Conservation (phyloP, 805 yeast genomes). For the Yarrowia sp. region DNA sequence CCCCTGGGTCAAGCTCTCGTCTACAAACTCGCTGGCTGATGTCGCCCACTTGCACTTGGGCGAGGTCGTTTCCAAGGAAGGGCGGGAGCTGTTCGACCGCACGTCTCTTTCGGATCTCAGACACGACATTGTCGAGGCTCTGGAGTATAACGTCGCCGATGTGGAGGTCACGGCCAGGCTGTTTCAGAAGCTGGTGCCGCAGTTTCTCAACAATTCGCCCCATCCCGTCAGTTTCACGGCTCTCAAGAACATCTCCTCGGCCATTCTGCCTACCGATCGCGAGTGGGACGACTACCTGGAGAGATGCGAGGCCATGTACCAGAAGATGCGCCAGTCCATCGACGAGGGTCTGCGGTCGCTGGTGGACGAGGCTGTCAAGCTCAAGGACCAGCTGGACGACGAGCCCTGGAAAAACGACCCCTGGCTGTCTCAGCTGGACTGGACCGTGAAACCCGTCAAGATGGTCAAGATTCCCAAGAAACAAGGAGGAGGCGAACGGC, state of each 20-base stretch:
- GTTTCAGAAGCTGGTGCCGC: slow-evolving; percentile 71
- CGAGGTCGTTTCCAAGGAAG: slow-evolving; percentile 63
- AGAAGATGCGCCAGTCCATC: slow-evolving; percentile 62
- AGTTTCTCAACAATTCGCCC: slow-evolving; percentile 71
- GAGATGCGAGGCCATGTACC: slow-evolving; percentile 71
- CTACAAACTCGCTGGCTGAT: slow-evolving; percentile 79
- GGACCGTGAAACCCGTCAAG: slow-evolving; percentile 71
- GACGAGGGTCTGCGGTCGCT: slow-evolving; percentile 63
- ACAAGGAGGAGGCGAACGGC: slow-evolving; percentile 54
- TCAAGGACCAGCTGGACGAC: slow-evolving; percentile 54
- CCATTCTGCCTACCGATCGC: slow-evolving; percentile 78
- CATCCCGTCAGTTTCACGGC: slow-evolving; percentile 97
- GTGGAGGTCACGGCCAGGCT: slow-evolving; percentile 77
- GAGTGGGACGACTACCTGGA: slow-evolving; percentile 77
- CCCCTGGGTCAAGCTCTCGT: slow-evolving; percentile 84
- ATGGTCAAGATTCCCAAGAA: slow-evolving; percentile 66
- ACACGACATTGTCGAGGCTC: slow-evolving; percentile 43
- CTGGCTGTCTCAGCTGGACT: slow-evolving; percentile 89
- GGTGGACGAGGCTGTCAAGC: slow-evolving; percentile 63
- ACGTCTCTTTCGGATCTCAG: slow-evolving; percentile 63
- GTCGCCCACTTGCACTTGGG: slow-evolving; percentile 83
- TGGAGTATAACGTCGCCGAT: slow-evolving; percentile 85
- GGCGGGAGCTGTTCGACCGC: slow-evolving; percentile 68
- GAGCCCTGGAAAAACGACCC: slow-evolving; percentile 64
- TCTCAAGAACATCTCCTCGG: slow-evolving; percentile 70